phyloP scores from a whole-genome alignment of 805 yeast genomes.

The Teunomyces panamensis region DNA sequence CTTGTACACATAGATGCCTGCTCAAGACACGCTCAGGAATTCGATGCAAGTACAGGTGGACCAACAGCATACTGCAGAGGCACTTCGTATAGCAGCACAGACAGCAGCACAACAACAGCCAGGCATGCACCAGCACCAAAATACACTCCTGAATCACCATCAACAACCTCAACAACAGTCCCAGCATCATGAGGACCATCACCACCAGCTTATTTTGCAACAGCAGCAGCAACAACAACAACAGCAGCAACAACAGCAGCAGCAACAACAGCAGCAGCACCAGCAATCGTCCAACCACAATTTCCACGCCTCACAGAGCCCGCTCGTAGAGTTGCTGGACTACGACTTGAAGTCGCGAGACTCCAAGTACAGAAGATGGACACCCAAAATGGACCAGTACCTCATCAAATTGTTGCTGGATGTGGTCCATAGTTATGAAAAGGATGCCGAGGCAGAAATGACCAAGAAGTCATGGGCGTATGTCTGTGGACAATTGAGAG shows the following conservation, averaged over 20 bases:
- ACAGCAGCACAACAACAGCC: conserved; percentile 8
- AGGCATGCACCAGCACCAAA: conserved; percentile 3
- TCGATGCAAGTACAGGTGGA: conserved; percentile 9
- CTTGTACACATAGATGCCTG: conserved; percentile 6
- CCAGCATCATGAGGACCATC: conserved; percentile 3
- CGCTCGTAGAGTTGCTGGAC: conserved; percentile 19
- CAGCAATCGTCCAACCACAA: conserved; percentile 9
- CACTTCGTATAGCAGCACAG: conserved; percentile 18
- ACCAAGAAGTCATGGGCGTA: conserved; percentile 39
- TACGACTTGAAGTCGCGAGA: conserved; percentile 33
- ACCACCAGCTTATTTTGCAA: conserved; percentile 3
- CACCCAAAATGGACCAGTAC: conserved; percentile 36
- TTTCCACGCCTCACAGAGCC: conserved; percentile 7
- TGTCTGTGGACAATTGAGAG: conserved; percentile 31
- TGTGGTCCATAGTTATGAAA: conserved; percentile 33
- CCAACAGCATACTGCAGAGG: conserved; percentile 20
- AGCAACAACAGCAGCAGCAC: conserved; percentile 10
- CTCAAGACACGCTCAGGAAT: conserved; percentile 5
- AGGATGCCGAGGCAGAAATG: conserved; percentile 29
- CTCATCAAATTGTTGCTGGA: conserved; percentile 31
- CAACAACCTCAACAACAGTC: conserved; percentile 5
- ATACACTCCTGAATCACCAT: conserved; percentile 3
- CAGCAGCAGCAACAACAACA: conserved; percentile 8
- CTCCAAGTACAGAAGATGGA: conserved; percentile 38
- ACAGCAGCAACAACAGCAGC: conserved; percentile 12